Base-by-base conservation (phyloP, 2,329 filamentous ascomycete genomes). In the Diaporthe citri region DNA sequence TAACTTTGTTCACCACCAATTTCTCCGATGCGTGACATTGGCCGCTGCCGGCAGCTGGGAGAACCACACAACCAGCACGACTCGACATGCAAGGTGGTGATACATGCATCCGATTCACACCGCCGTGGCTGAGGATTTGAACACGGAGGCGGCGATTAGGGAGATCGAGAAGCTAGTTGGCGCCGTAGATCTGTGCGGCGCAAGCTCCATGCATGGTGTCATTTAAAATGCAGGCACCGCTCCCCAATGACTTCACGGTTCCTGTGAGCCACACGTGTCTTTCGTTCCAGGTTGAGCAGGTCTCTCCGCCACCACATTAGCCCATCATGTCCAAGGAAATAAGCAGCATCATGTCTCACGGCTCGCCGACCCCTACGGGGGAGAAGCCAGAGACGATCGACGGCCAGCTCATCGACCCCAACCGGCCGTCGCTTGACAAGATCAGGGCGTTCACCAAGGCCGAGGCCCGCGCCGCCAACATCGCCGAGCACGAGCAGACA, bases 401-500 rank as follows among this genome's bases (percentile, higher is more conserved):
- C 20, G 62, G 62, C 28, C 62, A 67, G 9, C 43, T 66, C 28
- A 34, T 66, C 17, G 62, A 66, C 17, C 62, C 41, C 7, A 66
- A 34, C 28, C 62, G 62, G 22, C 62, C 62, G 31, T 67, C 62
- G 28, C 62, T 67, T 20, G 71, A 73, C 31, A 73, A 73, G 28
- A n/a, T 73, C 5, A 39, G 52, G 31, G 71, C 60, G 1, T 73
- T 73, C 48, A 66, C 59, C 34, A 73, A 56, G 71, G 59, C 59
- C 48, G 59, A 73, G 51, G 71, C 71, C 51, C 36, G 62, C 59
- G 71, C 71, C n/a, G 71, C 71, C 4, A 73, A 73, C 39, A 52
- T 62, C 22, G 59, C 71, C 15, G 71, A 73, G 25, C 71, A 66
- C 34, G 71, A 73, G 48, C 71, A 73, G 59, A 73, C 71, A 10